Base-by-base conservation (phyloP, 2,329 filamentous ascomycete species). In the Neophaeococcomyces mojaviensis region DNA sequence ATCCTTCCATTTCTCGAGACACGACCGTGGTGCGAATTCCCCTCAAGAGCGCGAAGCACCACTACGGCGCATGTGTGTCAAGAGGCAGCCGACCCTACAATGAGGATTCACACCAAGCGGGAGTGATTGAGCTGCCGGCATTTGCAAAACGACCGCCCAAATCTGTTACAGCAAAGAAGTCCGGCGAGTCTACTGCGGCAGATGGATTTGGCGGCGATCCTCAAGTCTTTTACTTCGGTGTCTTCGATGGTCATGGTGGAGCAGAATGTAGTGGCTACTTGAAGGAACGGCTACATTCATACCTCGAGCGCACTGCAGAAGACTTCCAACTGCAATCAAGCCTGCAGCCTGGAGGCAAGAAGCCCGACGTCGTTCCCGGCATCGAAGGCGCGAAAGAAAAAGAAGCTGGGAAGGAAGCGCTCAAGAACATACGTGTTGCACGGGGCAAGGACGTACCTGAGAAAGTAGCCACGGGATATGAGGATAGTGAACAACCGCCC, bases 171-270 rank as follows among this genome's bases (percentile, higher is more conserved):
- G 56, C 55, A 51, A 56, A 49, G 18, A 58, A 53, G 34, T 49
- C 42, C 28, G 49, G 43, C 28, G 59, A 48, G 46, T 53, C 71
- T 51, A 80, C 80, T 65, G 81, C 77, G 40, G 86, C 77, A 19
- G 79, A 74, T 8, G 85, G 82, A 53, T 79, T 85, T 1, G 85
- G 79, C 52, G 90, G 90, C 2, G 90, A 97, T 61, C 90, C 90
- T 1, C 90, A 97, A 62, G 83, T 97, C 28, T 98, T 98, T 66
- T 98, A 97, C 65, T 98, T 96, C 73, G 89, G 79, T 1, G 82
- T 97, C 1, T 98, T 97, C 60, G 92, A 98, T 65, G 92, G 92
- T 2, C 92, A 98, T 68, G 92, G 92, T 8, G 92, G 92, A 16
- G 77, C 72, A 16, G 86, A 95, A 63, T 97, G 92, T 64, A 88